Evolutionary conservation across 148 eudicot genomes (phyloP), one percentile per base, ranked within the genome.

Genomic region (Chenopodium quinoa): DNA sequence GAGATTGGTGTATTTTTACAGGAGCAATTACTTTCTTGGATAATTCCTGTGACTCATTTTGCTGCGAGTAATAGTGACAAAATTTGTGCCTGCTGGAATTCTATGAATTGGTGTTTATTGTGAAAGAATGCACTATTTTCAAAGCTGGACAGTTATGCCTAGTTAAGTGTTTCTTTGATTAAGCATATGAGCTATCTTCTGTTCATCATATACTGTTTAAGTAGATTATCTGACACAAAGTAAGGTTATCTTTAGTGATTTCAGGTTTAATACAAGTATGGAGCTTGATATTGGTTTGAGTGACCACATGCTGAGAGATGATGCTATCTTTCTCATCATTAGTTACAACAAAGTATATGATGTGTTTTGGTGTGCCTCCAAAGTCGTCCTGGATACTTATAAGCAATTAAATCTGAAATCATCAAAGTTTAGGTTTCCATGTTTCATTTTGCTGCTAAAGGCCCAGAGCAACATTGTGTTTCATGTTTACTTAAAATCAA

Each of bases 111-210:
- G 64, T 67, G 71, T 14, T 17, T 14, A 29, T 9, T 20, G 9
- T 1, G 44, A 2, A 25, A 48, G 63, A 14, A 23, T 25, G n/a
- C n/a, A 74, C 4, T 73, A 4, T 6, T 17, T 52, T 48, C 29
- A 40, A 75, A 50, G 40, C 40, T 44, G 63, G 17, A 52, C 27
- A 20, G 48, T 80, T 44, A 20, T 50, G 9, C 62, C 62, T 52
- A 44, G 47, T 76, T 58, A 80, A 80, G 70, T 73, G 71, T 46
- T 11, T 72, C 63, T 25, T 73, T 50, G 77, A 75, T 50, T 22
- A 13, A 31, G 56, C 37, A 75, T 62, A 62, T 62, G 10, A 62
- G 23, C 2, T 62, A 22, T 20, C 23, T 62, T 62, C n/a, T 62
- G 10, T 25, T 62, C 66, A 20, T 22, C 66, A 62, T 20, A 62